Conservation (phyloP, 306 rosid genomes). For the Castanospermum australe region DNA sequence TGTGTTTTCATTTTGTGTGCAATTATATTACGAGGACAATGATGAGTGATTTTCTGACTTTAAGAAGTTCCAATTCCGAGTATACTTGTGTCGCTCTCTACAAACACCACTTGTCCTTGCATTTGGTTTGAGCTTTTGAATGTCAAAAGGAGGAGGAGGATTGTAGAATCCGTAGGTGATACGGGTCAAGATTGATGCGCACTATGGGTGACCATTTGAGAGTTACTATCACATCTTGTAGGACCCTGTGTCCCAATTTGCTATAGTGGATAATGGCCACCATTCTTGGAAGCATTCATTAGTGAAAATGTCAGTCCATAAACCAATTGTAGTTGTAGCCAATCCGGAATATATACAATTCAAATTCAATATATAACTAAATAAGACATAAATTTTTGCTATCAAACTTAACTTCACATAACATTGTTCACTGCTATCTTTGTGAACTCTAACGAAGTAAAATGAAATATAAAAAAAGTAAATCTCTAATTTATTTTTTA, state of each 20-base stretch:
- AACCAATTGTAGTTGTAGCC: neutral
- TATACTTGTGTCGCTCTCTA: neutral
- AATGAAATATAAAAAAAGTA: neutral
- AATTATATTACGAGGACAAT: slow-evolving; percentile 16
- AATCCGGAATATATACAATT: neutral
- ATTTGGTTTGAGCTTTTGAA: slow-evolving; percentile 4
- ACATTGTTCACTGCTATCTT: neutral
- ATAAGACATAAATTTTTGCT: neutral
- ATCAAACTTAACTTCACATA: slow-evolving; percentile 2
- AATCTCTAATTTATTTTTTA: no score
- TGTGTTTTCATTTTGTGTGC: neutral
- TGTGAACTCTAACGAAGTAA: neutral
- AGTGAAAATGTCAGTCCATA: slow-evolving; percentile 3
- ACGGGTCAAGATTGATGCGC: slow-evolving; percentile 26
- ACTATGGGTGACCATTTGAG: slow-evolving; percentile 6
- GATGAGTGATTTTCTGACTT: slow-evolving; percentile 24
- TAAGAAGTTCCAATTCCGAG: neutral
- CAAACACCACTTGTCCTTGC: slow-evolving; percentile 13
- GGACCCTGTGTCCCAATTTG: slow-evolving; percentile 15
- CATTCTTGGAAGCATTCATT: neutral
- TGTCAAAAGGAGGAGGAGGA: slow-evolving; percentile 7
- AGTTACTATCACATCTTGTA: slow-evolving; percentile 27
- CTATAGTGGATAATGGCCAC: neutral
- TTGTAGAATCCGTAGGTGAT: slow-evolving; percentile 8
- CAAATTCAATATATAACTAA: no score